A percentile compares a stretch with the other conserved stretches of the same genome.
phyloP scores from a whole-genome alignment of 768 basidiomycete genomes.

The Vararia minispora region DNA sequence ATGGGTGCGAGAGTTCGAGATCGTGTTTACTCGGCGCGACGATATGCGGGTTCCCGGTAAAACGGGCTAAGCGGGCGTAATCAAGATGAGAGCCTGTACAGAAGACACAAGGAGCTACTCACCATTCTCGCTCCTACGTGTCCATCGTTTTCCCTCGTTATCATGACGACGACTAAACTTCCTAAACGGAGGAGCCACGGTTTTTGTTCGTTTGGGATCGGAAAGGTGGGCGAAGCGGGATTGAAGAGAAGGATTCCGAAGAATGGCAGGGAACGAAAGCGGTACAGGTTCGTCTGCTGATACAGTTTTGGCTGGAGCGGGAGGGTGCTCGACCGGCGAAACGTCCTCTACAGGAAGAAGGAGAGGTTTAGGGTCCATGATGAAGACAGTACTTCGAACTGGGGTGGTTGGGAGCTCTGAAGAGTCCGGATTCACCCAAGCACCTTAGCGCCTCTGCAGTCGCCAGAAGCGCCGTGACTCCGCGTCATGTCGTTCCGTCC shows the following conservation, averaged over 20 bases:
- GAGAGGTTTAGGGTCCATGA: no score
- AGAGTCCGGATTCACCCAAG: no score
- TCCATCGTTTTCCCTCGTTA: conserved; percentile 71
- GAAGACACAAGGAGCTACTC: conserved; percentile 12
- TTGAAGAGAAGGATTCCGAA: conserved; percentile 45
- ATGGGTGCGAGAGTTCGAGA: conserved; percentile 33
- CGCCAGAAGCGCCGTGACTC: no score
- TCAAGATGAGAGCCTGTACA: neutral
- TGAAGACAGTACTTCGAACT: no score
- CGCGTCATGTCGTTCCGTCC: no score
- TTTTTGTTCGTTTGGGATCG: neutral
- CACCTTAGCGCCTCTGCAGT: no score
- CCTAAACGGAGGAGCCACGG: conserved; percentile 18
- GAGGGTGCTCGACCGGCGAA: no score
- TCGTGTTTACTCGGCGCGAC: conserved; percentile 50
- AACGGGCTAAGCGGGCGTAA: conserved; percentile 39
- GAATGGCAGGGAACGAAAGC: conserved; percentile 62
- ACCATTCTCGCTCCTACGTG: conserved; percentile 72
- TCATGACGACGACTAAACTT: conserved; percentile 39
- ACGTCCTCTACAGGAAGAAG: no score
- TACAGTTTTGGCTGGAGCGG: no score
- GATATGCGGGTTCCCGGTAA: conserved; percentile 64
- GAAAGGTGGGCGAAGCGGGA: conserved; percentile 44
- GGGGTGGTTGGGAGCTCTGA: no score
- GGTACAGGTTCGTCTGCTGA: conserved; percentile 33